Conservation (phyloP, 2,329 filamentous ascomycete species). For the Epichloe uncinata region DNA sequence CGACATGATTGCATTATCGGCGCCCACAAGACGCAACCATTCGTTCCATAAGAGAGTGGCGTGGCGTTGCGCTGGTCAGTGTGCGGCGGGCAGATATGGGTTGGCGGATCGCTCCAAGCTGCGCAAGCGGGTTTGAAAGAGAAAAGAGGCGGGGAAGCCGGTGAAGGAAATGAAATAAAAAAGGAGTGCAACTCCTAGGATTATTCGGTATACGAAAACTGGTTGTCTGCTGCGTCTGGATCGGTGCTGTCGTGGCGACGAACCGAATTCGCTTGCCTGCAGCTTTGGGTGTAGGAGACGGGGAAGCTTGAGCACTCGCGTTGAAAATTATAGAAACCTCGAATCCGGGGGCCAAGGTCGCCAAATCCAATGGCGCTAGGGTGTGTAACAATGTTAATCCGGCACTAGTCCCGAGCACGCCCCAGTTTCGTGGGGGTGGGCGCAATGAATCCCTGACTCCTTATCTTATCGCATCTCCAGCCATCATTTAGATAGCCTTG, state of each 20-base stretch:
- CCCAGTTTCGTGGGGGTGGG: slow-evolving; percentile 3
- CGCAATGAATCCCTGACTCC: background rate
- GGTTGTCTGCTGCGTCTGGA: slow-evolving; percentile 3
- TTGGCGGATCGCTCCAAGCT: slow-evolving; percentile 9
- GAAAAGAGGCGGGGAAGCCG: background rate
- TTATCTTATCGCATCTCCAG: slow-evolving; percentile 10
- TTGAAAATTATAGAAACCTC: slow-evolving; percentile 26
- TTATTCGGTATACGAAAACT: background rate
- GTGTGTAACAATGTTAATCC: slow-evolving; percentile 22
- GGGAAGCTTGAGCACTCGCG: slow-evolving; percentile 11
- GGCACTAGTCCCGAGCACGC: slow-evolving; percentile 9
- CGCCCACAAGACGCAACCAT: slow-evolving; percentile 21
- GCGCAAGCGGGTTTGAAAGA: slow-evolving; percentile 4
- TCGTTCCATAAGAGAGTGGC: slow-evolving; percentile 22
- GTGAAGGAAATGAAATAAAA: background rate
- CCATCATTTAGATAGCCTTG: too few relatives aligned
- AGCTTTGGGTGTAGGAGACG: slow-evolving; percentile 5
- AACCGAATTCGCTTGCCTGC: slow-evolving; percentile 5
- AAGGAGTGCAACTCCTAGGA: background rate
- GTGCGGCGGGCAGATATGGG: slow-evolving; percentile 3
- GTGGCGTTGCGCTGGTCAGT: slow-evolving; percentile 9
- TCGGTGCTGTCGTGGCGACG: slow-evolving; percentile 1
- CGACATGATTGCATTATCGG: slow-evolving; percentile 45
- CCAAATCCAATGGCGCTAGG: slow-evolving; percentile 31
- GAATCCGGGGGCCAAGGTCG: slow-evolving; percentile 25